A percentile compares a stretch with the other conserved stretches of the same genome.
Evolutionary conservation across 805 yeast species (phyloP).

Genomic region (Candida nanaspora): DNA sequence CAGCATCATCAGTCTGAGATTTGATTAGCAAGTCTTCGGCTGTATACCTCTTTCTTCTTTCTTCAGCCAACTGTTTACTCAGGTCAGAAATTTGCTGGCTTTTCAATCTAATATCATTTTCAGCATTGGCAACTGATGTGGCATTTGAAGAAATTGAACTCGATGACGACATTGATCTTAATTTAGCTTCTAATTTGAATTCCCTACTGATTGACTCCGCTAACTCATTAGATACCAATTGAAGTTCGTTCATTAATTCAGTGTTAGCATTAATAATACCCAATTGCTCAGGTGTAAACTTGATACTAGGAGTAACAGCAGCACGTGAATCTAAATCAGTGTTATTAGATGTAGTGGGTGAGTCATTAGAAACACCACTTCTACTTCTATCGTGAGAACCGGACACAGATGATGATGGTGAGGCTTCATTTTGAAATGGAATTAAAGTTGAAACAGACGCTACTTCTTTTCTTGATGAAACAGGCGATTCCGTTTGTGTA

Average conservation of each 20-base stretch:
- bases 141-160: background rate
- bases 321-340: too few species aligned
- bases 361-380: too few species aligned
- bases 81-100: slow-evolving; percentile 41
- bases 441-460: too few species aligned
- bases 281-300: slow-evolving; percentile 51
- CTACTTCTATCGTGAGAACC: too few species aligned
- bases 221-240: slow-evolving; percentile 61
- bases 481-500: too few species aligned
- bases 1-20: slow-evolving; percentile 28
- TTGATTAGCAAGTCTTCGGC: slow-evolving; percentile 65
- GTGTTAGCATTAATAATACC: slow-evolving; percentile 55
- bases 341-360: too few species aligned
- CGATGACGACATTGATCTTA: slow-evolving; percentile 9
- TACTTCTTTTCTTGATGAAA: too few species aligned
- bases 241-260: slow-evolving; percentile 54
- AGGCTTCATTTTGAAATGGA: too few species aligned
- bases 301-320: too few species aligned
- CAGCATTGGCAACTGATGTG: background rate
- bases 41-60: slow-evolving; percentile 56
- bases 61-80: slow-evolving; percentile 52
- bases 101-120: slow-evolving; percentile 9
- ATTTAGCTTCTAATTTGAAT: slow-evolving; percentile 44
- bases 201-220: slow-evolving; percentile 70
- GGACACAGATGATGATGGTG: too few species aligned